A percentile compares a stretch with the other conserved stretches of the same genome.
These are phyloP conservation scores for Ramalina intermedia DNA, from an alignment of 495 filamentous ascomycete genomes.

Conservation along the genomic window DNA sequence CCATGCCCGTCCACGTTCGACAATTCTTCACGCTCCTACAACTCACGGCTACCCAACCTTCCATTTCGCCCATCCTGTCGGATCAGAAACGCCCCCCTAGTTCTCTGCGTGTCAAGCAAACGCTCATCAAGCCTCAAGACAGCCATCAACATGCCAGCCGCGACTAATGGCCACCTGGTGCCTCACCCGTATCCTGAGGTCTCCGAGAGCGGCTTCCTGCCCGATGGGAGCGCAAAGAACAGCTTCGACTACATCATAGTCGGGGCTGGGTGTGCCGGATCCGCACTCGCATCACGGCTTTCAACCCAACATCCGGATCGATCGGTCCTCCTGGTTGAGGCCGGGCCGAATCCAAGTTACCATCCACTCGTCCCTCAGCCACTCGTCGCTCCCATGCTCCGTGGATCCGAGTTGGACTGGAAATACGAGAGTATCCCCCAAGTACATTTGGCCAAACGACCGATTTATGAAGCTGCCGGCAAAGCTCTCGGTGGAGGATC, in stretches of 20 bases:
- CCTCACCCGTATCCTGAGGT: too few relatives aligned
- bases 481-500: conserved; percentile 23
- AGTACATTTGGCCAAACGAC: conserved; percentile 12
- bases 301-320: conserved; percentile 11
- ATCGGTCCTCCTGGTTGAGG: conserved; percentile 19
- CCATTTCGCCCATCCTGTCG: too few relatives aligned
- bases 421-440: conserved; percentile 22
- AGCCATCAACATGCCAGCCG: too few relatives aligned
- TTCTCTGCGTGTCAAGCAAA: too few relatives aligned
- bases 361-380: conserved; percentile 11
- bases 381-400: conserved; percentile 8
- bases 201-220: too few relatives aligned
- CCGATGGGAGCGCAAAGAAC: too few relatives aligned
- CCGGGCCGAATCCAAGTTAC: conserved; percentile 14
- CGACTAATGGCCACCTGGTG: too few relatives aligned
- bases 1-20: too few relatives aligned
- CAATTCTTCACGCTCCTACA: too few relatives aligned
- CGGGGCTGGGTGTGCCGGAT: conserved; percentile 31
- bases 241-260: conserved; percentile 22
- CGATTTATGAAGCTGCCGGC: conserved; percentile 15
- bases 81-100: too few relatives aligned
- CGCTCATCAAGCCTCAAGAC: too few relatives aligned
- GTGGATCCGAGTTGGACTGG: conserved; percentile 21
- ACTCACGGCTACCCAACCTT: too few relatives aligned
- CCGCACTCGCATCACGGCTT: conserved; percentile 25